phyloP scores from a whole-genome alignment of 495 filamentous ascomycete genomes.

The Platismatia glauca region DNA sequence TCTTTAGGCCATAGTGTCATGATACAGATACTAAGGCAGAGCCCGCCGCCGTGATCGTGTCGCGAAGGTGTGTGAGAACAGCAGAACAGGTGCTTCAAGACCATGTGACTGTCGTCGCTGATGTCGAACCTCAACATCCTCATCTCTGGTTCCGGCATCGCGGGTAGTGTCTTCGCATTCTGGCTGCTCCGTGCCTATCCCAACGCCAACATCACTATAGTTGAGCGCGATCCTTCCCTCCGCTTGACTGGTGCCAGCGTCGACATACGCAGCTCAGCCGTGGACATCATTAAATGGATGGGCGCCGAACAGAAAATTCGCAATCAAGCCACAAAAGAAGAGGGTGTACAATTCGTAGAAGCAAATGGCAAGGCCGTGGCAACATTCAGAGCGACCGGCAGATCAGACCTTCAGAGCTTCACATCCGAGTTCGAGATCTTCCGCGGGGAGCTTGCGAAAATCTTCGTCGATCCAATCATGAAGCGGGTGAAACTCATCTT shows the following conservation, averaged over 20 bases:
- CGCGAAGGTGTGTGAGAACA: neutral
- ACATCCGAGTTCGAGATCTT: slow-evolving; percentile 46
- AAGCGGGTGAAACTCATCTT: slow-evolving; percentile 31
- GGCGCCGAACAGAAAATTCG: slow-evolving; percentile 25
- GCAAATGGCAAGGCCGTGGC: slow-evolving; percentile 17
- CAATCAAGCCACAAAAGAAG: slow-evolving; percentile 20
- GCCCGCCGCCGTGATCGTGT: neutral
- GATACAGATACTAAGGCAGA: neutral
- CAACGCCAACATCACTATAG: slow-evolving; percentile 23
- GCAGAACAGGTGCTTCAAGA: neutral
- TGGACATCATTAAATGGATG: slow-evolving; percentile 30
- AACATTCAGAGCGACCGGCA: slow-evolving; percentile 23
- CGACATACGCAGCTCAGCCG: slow-evolving; percentile 31
- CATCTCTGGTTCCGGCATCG: slow-evolving; percentile 27
- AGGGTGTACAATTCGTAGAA: slow-evolving; percentile 24
- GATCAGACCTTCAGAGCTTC: slow-evolving; percentile 26
- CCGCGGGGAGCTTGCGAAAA: slow-evolving; percentile 36
- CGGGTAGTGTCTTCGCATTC: slow-evolving; percentile 22
- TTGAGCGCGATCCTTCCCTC: slow-evolving; percentile 29
- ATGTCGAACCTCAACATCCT: slow-evolving; percentile 23
- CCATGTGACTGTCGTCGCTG: neutral
- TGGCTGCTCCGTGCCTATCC: slow-evolving; percentile 22
- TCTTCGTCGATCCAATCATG: slow-evolving; percentile 34
- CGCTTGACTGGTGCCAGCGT: slow-evolving; percentile 30
- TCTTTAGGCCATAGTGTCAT: too few relatives aligned